Conservation (phyloP, 257 asterid species). For the Rehmannia glutinosa region DNA sequence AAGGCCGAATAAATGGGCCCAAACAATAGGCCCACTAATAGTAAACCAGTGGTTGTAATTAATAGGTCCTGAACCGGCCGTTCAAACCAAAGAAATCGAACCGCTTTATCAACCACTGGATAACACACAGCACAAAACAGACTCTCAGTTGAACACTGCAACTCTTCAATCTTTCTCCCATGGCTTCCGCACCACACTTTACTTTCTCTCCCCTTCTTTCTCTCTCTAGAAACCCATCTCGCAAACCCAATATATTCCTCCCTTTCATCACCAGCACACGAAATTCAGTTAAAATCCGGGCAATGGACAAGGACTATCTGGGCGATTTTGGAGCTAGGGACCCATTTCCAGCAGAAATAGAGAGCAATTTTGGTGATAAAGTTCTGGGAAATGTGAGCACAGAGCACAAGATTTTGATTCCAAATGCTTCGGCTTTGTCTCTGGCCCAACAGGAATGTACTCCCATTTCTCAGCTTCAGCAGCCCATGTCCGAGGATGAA, state of each 20-base stretch:
- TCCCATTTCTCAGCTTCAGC: slow-evolving; percentile 40
- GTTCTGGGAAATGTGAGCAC: slow-evolving; percentile 55
- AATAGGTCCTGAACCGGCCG: slow-evolving; percentile 3
- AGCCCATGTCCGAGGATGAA: slow-evolving; percentile 45
- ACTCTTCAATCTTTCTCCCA: slow-evolving; percentile 11
- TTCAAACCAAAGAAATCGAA: neutral
- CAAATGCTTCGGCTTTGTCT: slow-evolving; percentile 62
- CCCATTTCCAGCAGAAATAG: slow-evolving; percentile 87
- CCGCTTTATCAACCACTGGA: slow-evolving; percentile 8
- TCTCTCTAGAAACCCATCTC: slow-evolving; percentile 22
- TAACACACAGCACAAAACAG: too few relatives aligned
- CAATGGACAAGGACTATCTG: slow-evolving; percentile 33
- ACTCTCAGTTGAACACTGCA: too few relatives aligned
- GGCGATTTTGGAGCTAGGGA: slow-evolving; percentile 96
- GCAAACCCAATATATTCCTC: slow-evolving; percentile 3
- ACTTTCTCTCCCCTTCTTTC: slow-evolving; percentile 35
- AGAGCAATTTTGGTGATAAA: slow-evolving; percentile 68
- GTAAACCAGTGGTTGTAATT: neutral
- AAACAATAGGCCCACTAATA: neutral
- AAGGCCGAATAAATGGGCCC: neutral
- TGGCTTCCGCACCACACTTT: slow-evolving; percentile 50
- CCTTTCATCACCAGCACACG: slow-evolving; percentile 9
- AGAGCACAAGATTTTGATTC: slow-evolving; percentile 86
- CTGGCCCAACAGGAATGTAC: slow-evolving; percentile 47
- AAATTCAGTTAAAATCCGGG: slow-evolving; percentile 18